Evolutionary conservation across 2,329 filamentous ascomycete genomes (phyloP).

Genomic region (Boeremia exigua): DNA sequence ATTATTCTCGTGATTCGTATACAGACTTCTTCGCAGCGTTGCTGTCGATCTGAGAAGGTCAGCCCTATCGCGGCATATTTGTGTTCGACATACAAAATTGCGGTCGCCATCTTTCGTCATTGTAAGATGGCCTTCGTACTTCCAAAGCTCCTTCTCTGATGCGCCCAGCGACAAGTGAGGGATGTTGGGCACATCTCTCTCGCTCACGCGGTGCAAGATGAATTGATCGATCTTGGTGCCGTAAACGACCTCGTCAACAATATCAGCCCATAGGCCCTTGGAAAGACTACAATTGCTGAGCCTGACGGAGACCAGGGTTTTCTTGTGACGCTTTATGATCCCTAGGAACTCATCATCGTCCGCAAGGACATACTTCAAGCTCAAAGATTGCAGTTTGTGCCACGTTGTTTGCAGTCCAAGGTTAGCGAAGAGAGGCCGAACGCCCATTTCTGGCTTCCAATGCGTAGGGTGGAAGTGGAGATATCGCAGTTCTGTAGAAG

Average conservation of each 20-base stretch:
- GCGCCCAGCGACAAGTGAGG: not conserved
- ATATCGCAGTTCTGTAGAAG: constrained; percentile 25
- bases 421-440: constrained; percentile 9
- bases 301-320: constrained; percentile 22
- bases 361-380: constrained; percentile 29
- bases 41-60: not conserved
- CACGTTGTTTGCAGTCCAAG: constrained; percentile 30
- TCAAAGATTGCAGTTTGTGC: constrained; percentile 29
- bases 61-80: not conserved
- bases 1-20: not conserved
- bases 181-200: constrained; percentile 1
- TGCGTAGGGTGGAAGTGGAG: constrained; percentile 24
- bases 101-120: constrained; percentile 15
- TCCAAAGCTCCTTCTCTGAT: constrained; percentile 9
- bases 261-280: constrained; percentile 31
- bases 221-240: constrained; percentile 26
- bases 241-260: constrained; percentile 36
- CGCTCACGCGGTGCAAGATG: constrained; percentile 28
- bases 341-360: constrained; percentile 22
- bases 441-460: constrained; percentile 7
- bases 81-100: constrained; percentile 19
- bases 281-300: constrained; percentile 25
- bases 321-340: constrained; percentile 29
- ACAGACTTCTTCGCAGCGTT: constrained; percentile 3
- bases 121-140: constrained; percentile 19